Base-by-base conservation (phyloP, 169 alveolate genomes). In the Plasmodium fragile region DNA sequence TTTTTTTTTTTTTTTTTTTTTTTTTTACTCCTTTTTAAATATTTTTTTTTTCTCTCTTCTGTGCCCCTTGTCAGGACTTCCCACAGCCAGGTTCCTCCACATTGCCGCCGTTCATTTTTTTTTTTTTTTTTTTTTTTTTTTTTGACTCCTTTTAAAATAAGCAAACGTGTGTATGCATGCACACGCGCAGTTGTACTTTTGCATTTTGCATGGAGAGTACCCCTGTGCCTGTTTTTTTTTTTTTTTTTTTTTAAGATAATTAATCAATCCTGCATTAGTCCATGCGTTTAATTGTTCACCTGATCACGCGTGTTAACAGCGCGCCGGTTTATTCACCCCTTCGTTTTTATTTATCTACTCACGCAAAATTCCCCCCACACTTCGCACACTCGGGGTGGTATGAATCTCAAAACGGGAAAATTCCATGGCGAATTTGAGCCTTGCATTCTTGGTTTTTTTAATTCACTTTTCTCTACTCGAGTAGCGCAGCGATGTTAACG, bases 21-120 rank as follows among this genome's bases (percentile, higher is more conserved):
- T 73, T 73, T 73, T 73, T 73, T 73, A 34, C 22, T 30, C 10
- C 43, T 72, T 32, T 73, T n/a, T n/a, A n/a, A 70, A 70, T 70
- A 34, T 72, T 72, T 73, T 32, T 11, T 49, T 49, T 73, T 73
- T 73, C 32, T 73, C 32, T 73, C 32, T 73, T n/a, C n/a, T n/a
- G n/a, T n/a, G n/a, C n/a, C n/a, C n/a, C n/a, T n/a, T n/a, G n/a
- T n/a, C n/a, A n/a, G n/a, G n/a, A n/a, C n/a, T n/a, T n/a, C n/a
- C n/a, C n/a, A n/a, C n/a, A n/a, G n/a, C n/a, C n/a, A n/a, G n/a
- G n/a, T n/a, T n/a, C n/a, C n/a, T n/a, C n/a, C n/a, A n/a, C n/a
- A n/a, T n/a, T n/a, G n/a, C n/a, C n/a, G n/a, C n/a, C n/a, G n/a
- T n/a, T n/a, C n/a, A n/a, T 72, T 73, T 32, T 11, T 49, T 49